Base-by-base conservation (phyloP, 805 yeast species). In the Candida boidinii region DNA sequence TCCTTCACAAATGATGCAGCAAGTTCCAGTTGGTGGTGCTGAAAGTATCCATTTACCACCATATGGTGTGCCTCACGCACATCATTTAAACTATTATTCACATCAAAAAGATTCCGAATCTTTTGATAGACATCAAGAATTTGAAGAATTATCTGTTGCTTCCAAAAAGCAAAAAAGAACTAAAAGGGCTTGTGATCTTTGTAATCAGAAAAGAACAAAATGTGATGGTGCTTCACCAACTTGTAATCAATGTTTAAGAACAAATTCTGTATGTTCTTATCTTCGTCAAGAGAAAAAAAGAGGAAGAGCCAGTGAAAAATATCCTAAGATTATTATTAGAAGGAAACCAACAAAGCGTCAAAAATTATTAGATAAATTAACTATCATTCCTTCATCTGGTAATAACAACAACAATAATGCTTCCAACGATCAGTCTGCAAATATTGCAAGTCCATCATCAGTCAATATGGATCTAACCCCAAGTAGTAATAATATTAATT, bases 171-270 rank as follows among this genome's bases (percentile, higher is more conserved):
- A 36, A 16, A 40, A 38, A 30, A 39, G 55, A 34, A 49, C 51
- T 11, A 42, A 44, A 25, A 45, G 68, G 28, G 73, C 73, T 1
- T 68, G 74, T 42, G 75, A 68, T 41, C 46, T 56, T 13, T 68
- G 74, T 46, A 66, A 66, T 39, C 58, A 56, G 32, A 58, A 61
- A 33, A 51, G 73, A 35, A 64, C 70, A 2, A 66, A 64, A 36
- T 68, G 75, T 44, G 68, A 68, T 35, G 75, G 75, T 3, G 54
- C 49, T 16, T 39, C 39, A 5, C 75, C 73, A 1, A 30, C 36
- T 7, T 68, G 74, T 39, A 42, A 52, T 3, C 68, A 66, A 35
- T 68, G 75, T 35, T 14, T 39, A 1, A 55, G 53, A 31, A 38
- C 54, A 2, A 44, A 48, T 23, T 43, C 51, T 1, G 38, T 44